Evolutionary conservation across 2,329 filamentous ascomycete species (phyloP), one percentile per base, ranked within the genome.

Genomic region (Thelonectria discophora): DNA sequence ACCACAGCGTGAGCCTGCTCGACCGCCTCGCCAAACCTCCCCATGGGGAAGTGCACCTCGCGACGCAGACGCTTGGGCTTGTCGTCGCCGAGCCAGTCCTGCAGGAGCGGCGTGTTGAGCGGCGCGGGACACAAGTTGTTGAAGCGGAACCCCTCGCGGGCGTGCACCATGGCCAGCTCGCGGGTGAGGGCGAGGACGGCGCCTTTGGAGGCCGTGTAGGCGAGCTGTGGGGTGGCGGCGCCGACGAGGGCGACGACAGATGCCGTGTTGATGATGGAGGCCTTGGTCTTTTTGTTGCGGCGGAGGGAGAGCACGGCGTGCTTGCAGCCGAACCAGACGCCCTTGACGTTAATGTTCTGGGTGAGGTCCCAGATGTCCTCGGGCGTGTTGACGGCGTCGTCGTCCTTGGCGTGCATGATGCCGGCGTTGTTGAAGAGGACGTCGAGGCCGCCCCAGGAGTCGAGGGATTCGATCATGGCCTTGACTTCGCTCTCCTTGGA

Each of bases 351-450:
- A 83, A 97, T 96, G 76, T 88, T 89, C 64, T 97, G 93, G 5
- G 94, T 97, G 68, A 97, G 81, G 73, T 97, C 93, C 94, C 94
- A 97, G 81, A 97, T 94, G 72, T 87, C 88, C 81, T 97, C 93
- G 52, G 92, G 89, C 1, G 93, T 97, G 76, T 90, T 86, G 75
- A 96, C 82, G 50, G 94, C 93, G 77, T 93, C 89, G 73, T 86
- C 89, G 76, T 93, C 90, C 59, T 90, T 84, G 49, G 88, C 89
- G 80, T 97, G 94, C 94, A 97, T 97, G 78, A 97, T 97, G 57
- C 94, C 94, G 21, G 94, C 94, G 77, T 97, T 97, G 87, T 97
- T 97, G 88, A 97, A 97, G 72, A 97, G 92, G 74, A 97, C 83
- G 76, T 97, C 94, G 3, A 95, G 79, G 46, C 94, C 94, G 73